Base-by-base conservation (phyloP, 2,329 filamentous ascomycete genomes). In the Fulvia fulva region DNA sequence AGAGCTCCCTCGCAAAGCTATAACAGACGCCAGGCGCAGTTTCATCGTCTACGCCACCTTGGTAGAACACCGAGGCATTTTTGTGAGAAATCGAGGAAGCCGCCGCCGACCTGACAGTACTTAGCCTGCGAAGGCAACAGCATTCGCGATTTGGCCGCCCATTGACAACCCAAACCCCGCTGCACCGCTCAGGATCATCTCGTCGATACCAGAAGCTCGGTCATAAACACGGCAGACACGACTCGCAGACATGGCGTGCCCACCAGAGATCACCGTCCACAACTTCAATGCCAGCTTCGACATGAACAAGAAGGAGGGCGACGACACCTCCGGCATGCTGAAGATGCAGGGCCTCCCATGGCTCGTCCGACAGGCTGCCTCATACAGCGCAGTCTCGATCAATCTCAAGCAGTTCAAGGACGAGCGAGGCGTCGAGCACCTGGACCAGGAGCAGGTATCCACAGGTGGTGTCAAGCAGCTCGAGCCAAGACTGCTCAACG, bases 281-380 rank as follows among this genome's bases (percentile, higher is more conserved):
- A 81, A 90, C 77, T 81, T 92, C 66, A 84, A 75, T 67, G 89
- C 89, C 62, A 83, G 81, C 69, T 92, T 86, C 81, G 73, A 79
- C 58, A 82, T 92, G 90, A 92, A 94, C 81, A 88, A 89, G 72
- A 76, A 78, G 62, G 79, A 91, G 65, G 91, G 89, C 59, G 86
- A 88, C 74, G 76, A 81, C 64, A 77, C 85, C 50, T 88, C 91
- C 60, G 78, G 85, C 1, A 83, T 88, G 62, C 85, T 96, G 58
- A 71, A 81, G 51, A 81, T 93, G 65, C 78, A 80, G 68, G 74
- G 75, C 64, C 68, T 81, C 43, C 71, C 74, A 57, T 74, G 67
- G 63, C 60, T 74, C 19, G 66, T 74, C 25, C 69, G 69, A 23
- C 65, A 73, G 77, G 84, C 83, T 60, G 84, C 95, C 72, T 75